Conservation (phyloP, 2,329 filamentous ascomycete genomes). For the Colletotrichum chrysophilum region DNA sequence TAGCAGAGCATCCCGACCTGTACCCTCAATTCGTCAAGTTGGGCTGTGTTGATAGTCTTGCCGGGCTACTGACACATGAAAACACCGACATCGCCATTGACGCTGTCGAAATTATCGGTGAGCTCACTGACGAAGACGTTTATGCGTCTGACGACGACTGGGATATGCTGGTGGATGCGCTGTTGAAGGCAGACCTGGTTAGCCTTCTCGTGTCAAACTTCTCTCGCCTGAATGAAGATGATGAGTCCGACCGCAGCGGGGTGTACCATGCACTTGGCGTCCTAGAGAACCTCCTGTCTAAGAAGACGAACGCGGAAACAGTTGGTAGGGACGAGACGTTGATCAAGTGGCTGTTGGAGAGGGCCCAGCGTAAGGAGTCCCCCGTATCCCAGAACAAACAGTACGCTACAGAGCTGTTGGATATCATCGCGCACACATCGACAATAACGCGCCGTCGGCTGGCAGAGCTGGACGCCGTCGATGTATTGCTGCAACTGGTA, state of each 20-base stretch:
- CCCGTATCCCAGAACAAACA: constrained; percentile 89
- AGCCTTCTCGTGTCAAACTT: constrained; percentile 81
- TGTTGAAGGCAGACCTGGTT: constrained; percentile 73
- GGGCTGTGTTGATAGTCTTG: constrained; percentile 75
- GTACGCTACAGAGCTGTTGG: constrained; percentile 90
- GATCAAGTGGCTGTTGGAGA: constrained; percentile 77
- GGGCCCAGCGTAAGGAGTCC: constrained; percentile 73
- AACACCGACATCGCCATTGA: constrained; percentile 97
- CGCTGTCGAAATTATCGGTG: constrained; percentile 85
- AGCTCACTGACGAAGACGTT: constrained; percentile 94
- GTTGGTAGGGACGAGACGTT: constrained; percentile 74
- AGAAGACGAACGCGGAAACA: constrained; percentile 69
- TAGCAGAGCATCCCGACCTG: constrained; percentile 85
- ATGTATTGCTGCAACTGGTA: constrained; percentile 81
- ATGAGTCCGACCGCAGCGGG: constrained; percentile 76
- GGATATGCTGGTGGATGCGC: constrained; percentile 73
- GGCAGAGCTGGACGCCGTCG: constrained; percentile 72
- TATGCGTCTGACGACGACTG: constrained; percentile 81
- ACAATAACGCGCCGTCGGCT: constrained; percentile 68
- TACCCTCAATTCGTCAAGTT: constrained; percentile 82
- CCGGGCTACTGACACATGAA: constrained; percentile 86
- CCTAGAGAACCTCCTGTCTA: constrained; percentile 84
- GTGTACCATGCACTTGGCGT: constrained; percentile 86
- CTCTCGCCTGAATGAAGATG: constrained; percentile 76
- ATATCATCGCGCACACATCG: constrained; percentile 84